Conservation (phyloP, 768 basidiomycete species). For the Rubroboletus pulcherrimus region DNA sequence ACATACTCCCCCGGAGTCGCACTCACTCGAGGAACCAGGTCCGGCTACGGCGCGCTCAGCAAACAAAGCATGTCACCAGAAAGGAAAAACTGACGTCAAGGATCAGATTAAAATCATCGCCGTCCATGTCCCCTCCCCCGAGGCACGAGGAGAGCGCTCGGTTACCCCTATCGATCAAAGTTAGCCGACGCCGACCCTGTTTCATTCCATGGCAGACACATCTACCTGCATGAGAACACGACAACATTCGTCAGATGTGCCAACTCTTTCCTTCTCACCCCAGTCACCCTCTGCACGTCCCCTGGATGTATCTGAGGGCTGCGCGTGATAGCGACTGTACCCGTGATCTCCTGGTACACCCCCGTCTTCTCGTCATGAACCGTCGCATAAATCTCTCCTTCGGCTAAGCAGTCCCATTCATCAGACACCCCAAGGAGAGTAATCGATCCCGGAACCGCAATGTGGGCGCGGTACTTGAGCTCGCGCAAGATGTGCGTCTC, state of each 20-base stretch:
- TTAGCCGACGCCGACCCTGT: conserved; percentile 3
- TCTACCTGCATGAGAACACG: conserved; percentile 47
- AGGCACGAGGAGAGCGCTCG: conserved; percentile 45
- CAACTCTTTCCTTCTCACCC: conserved; percentile 39
- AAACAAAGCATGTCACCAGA: conserved; percentile 5
- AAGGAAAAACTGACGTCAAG: conserved; percentile 33
- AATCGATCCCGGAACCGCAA: conserved; percentile 44
- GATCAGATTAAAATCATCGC: conserved; percentile 50
- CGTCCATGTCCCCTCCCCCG: conserved; percentile 54
- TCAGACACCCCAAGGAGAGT: conserved; percentile 55
- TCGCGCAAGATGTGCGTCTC: conserved; percentile 47
- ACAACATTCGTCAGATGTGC: conserved; percentile 43
- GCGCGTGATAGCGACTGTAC: conserved; percentile 43
- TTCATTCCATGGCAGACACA: not conserved
- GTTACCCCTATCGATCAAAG: conserved; percentile 31
- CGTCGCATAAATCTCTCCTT: conserved; percentile 48
- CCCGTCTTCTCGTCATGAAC: conserved; percentile 31
- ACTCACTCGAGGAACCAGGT: conserved; percentile 26
- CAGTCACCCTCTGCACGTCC: conserved; percentile 40
- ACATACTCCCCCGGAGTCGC: conserved; percentile 38
- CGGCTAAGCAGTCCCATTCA: conserved; percentile 42
- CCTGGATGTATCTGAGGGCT: conserved; percentile 56
- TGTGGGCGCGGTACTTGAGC: conserved; percentile 49
- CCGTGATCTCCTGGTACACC: conserved; percentile 30
- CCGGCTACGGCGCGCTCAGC: conserved; percentile 21